Conservation (phyloP, 495 filamentous ascomycete genomes). For the Ascodesmis nigricans region DNA sequence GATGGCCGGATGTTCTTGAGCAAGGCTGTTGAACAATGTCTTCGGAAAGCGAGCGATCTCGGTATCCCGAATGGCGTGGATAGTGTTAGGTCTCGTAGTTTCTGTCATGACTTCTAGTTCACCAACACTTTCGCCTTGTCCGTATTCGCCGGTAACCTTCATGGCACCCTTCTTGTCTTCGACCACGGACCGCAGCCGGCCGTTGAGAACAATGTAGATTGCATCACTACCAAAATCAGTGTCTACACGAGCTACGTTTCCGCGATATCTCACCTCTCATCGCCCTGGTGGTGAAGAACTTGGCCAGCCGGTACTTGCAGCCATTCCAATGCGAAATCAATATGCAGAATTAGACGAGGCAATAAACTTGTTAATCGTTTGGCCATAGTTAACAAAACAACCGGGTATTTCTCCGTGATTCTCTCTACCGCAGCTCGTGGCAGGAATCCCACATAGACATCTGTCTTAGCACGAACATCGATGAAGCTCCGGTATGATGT, state of each 20-base stretch:
- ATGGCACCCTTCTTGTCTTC: slow-evolving; percentile 62
- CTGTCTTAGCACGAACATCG: slow-evolving; percentile 89
- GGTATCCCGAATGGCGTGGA: slow-evolving; percentile 91
- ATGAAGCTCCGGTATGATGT: slow-evolving; percentile 92
- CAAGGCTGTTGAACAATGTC: slow-evolving; percentile 89
- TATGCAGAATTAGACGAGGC: slow-evolving; percentile 80
- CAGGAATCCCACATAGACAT: slow-evolving; percentile 94
- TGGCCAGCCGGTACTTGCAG: slow-evolving; percentile 87
- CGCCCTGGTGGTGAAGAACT: slow-evolving; percentile 77
- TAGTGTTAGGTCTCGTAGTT: slow-evolving; percentile 61
- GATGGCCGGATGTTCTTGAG: slow-evolving; percentile 89
- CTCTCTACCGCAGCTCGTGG: slow-evolving; percentile 69
- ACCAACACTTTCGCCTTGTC: slow-evolving; percentile 91
- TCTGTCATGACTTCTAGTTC: slow-evolving; percentile 96
- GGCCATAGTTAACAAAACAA: slow-evolving; percentile 82
- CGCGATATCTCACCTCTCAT: slow-evolving; percentile 35
- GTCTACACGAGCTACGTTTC: neutral
- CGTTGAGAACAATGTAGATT: slow-evolving; percentile 94
- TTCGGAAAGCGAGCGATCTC: slow-evolving; percentile 91
- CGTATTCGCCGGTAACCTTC: slow-evolving; percentile 77
- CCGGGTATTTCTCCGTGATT: slow-evolving; percentile 77
- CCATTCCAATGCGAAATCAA: slow-evolving; percentile 97
- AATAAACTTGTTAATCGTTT: slow-evolving; percentile 77
- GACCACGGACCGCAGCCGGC: slow-evolving; percentile 56
- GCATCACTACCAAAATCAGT: slow-evolving; percentile 39